Evolutionary conservation across 257 asterid species (phyloP), one percentile per base, ranked within the genome.

Genomic region (Cynanchum wilfordii): DNA sequence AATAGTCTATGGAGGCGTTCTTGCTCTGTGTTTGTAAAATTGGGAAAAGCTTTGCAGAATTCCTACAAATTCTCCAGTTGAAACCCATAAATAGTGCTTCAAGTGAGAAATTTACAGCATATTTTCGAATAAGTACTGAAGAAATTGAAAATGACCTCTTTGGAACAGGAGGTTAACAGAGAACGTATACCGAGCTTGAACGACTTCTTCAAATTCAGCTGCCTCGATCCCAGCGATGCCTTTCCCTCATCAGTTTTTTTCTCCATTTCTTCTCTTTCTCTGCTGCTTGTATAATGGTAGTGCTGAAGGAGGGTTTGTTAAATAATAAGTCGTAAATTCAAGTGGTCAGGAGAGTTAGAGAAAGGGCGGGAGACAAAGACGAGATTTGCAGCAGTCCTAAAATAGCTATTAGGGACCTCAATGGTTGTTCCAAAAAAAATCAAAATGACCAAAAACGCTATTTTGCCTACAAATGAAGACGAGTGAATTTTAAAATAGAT

Each of bases 101-200:
- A 25, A 66, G 24, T 44, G 9, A 42, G 20, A 72, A 9, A 24
- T 13, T 27, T 24, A 49, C 73, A 69, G 44, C 25, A 12, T 10
- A 45, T 10, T 5, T 16, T 30, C 29, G 12, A 49, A 69, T 7
- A 50, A 49, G 7, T 19, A 13, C 25, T 15, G 29, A 12, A 8
- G 44, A 29, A 69, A 69, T 50, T 71, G 62, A 30, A 69, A 68
- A 68, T 0, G 5, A 86, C 94, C 93, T 86, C 88, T 25, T 69
- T 65, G 68, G 94, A 70, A 75, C 89, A 86, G 55, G 90, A 80
- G 29, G 87, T 79, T 52, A 88, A 67, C 25, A 86, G 66, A 79
- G 83, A 77, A 55, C 86, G 87, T 70, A 84, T 45, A 16, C 78
- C 79, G 30, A 87, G 86, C 49, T 77, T 71, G 77, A 86, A 82